Evolutionary conservation across 495 filamentous ascomycete genomes (phyloP).

Genomic region (Bacidia gigantensis): DNA sequence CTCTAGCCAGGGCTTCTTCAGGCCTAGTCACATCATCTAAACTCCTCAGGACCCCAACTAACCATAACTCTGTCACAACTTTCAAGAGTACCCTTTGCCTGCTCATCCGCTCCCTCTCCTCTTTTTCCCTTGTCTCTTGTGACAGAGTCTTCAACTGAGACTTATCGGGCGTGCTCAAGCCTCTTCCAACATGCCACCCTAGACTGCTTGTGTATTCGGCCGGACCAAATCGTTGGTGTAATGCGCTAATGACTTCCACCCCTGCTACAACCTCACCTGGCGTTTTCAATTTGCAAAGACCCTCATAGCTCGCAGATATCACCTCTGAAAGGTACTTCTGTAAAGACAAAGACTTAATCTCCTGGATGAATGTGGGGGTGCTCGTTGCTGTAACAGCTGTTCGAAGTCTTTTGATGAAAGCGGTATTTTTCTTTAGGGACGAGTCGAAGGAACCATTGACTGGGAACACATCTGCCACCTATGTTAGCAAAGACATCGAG

Average conservation of each 20-base stretch:
- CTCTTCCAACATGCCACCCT: constrained; percentile 85
- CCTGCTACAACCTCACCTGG: constrained; percentile 81
- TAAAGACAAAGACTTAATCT: constrained; percentile 82
- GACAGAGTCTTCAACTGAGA: constrained; percentile 62
- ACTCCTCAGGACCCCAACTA: constrained; percentile 74
- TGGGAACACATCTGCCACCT: constrained; percentile 56
- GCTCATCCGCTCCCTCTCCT: constrained; percentile 84
- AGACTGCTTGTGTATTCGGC: constrained; percentile 80
- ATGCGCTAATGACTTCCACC: constrained; percentile 81
- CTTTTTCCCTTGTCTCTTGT: constrained; percentile 75
- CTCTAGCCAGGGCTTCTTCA: constrained; percentile 62
- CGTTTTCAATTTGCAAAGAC: constrained; percentile 79
- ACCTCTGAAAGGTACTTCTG: constrained; percentile 98
- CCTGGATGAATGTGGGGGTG: constrained; percentile 71
- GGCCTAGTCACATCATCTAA: constrained; percentile 78
- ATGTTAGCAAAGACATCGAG: constrained; percentile 11
- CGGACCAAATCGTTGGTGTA: constrained; percentile 93
- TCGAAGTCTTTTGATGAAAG: constrained; percentile 92
- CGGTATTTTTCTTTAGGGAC: constrained; percentile 96
- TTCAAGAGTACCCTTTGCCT: constrained; percentile 77
- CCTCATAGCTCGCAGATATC: constrained; percentile 95
- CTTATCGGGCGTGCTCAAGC: constrained; percentile 85
- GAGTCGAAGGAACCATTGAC: constrained; percentile 78
- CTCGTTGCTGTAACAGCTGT: constrained; percentile 73
- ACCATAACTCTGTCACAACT: constrained; percentile 91